Conservation (phyloP, 495 filamentous ascomycete genomes). For the Acidomyces sp. region DNA sequence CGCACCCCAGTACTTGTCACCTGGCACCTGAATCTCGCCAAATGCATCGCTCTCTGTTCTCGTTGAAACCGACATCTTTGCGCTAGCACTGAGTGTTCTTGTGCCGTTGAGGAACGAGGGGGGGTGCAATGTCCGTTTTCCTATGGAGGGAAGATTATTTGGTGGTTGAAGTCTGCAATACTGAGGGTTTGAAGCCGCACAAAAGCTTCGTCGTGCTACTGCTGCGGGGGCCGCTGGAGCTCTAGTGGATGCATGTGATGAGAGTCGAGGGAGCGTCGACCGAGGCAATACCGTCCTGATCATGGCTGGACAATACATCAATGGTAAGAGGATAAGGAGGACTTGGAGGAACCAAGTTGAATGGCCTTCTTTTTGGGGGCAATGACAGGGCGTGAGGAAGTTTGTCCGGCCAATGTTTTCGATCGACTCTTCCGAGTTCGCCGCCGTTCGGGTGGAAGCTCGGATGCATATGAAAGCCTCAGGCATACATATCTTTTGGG, state of each 20-base stretch:
- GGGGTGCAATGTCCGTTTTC: background rate
- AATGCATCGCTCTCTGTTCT: slow-evolving; percentile 93
- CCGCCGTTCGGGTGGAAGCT: too few relatives aligned
- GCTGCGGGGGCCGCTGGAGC: slow-evolving; percentile 1
- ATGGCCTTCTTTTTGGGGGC: too few relatives aligned
- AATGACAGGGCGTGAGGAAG: too few relatives aligned
- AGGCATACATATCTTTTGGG: too few relatives aligned
- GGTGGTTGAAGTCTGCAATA: background rate
- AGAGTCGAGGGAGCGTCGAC: background rate
- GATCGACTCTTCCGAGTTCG: too few relatives aligned
- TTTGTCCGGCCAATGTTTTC: too few relatives aligned
- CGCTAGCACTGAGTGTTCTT: slow-evolving; percentile 17
- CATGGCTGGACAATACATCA: too few relatives aligned
- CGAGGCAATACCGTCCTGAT: slow-evolving; percentile 1
- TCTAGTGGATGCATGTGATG: background rate
- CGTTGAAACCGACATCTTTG: slow-evolving; percentile 31
- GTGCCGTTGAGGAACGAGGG: slow-evolving; percentile 6
- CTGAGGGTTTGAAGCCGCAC: background rate
- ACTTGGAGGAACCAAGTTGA: too few relatives aligned
- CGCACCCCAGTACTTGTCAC: slow-evolving; percentile 97
- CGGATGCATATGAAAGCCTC: too few relatives aligned
- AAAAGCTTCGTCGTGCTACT: slow-evolving; percentile 1
- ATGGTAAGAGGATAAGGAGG: too few relatives aligned
- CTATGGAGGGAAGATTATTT: background rate
- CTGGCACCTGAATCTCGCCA: slow-evolving; percentile 79